These are phyloP conservation scores for Pythium sukuiense DNA, from an alignment of 352 stramenopile genomes.

Conservation along the genomic window DNA sequence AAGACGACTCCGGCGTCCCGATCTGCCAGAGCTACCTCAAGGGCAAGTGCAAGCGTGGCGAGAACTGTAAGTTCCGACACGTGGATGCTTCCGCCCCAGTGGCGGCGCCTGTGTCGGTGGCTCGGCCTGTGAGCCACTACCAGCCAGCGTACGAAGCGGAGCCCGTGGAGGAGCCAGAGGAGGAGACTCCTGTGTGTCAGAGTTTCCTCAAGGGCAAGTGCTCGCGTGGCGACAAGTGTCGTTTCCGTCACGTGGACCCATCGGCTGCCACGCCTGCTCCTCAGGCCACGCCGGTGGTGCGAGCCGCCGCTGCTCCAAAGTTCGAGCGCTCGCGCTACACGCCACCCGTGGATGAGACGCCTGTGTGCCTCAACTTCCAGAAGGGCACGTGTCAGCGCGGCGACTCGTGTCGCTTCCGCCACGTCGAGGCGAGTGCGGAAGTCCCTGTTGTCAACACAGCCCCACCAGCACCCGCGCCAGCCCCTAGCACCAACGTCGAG, in stretches of 20 bases:
- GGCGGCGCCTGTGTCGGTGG: neutral
- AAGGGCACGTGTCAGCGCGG: slow-evolving; percentile 39
- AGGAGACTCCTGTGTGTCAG: slow-evolving; percentile 26
- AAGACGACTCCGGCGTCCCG: slow-evolving; percentile 7
- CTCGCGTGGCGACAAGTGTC: slow-evolving; percentile 36
- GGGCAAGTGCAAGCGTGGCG: slow-evolving; percentile 38
- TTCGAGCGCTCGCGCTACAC: neutral
- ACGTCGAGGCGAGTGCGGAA: slow-evolving; percentile 12
- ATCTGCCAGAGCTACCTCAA: slow-evolving; percentile 34
- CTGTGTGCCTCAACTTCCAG: slow-evolving; percentile 34
- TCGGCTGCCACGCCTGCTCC: neutral
- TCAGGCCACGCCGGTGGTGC: neutral
- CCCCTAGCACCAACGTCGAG: neutral
- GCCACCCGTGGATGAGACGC: slow-evolving; percentile 11
- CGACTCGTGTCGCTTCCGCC: slow-evolving; percentile 28
- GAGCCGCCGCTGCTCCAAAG: neutral
- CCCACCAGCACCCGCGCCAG: neutral
- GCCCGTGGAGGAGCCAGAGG: neutral
- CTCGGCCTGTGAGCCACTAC: neutral
- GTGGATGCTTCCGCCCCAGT: neutral
- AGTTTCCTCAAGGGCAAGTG: slow-evolving; percentile 42
- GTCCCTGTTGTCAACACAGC: neutral
- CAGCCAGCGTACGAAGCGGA: neutral
- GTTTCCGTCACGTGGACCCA: slow-evolving; percentile 28
- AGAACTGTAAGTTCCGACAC: slow-evolving; percentile 31